These are phyloP conservation scores for Botryotinia narcissicola DNA, from an alignment of 2,329 filamentous ascomycete species.

Conservation along the genomic window DNA sequence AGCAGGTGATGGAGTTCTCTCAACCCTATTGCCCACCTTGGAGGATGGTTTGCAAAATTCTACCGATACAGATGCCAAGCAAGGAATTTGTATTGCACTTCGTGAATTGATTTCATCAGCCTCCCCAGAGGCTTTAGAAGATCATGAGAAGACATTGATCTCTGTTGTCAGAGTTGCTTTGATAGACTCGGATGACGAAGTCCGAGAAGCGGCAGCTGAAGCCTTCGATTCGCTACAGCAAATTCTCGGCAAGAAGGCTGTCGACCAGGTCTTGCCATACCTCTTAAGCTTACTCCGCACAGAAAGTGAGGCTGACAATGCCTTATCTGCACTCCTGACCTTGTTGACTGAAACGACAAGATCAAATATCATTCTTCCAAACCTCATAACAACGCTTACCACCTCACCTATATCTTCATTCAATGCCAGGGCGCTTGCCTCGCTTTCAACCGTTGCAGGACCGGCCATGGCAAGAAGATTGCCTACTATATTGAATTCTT, in stretches of 20 bases:
- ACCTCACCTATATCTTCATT: slow-evolving; percentile 88
- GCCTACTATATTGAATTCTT: slow-evolving; percentile 84
- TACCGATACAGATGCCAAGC: slow-evolving; percentile 87
- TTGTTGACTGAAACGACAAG: slow-evolving; percentile 89
- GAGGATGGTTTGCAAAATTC: slow-evolving; percentile 87
- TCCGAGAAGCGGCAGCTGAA: slow-evolving; percentile 92
- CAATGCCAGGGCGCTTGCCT: slow-evolving; percentile 91
- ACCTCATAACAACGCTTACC: slow-evolving; percentile 89
- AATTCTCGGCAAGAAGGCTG: slow-evolving; percentile 87
- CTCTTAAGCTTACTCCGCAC: slow-evolving; percentile 85
- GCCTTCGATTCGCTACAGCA: slow-evolving; percentile 95
- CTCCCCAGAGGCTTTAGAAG: slow-evolving; percentile 82
- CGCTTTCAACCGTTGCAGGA: slow-evolving; percentile 86
- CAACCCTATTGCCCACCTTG: slow-evolving; percentile 83
- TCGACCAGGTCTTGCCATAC: slow-evolving; percentile 92
- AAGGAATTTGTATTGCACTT: slow-evolving; percentile 95
- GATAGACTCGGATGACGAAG: slow-evolving; percentile 84
- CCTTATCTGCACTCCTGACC: slow-evolving; percentile 86
- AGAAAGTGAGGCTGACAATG: slow-evolving; percentile 85
- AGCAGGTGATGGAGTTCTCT: slow-evolving; percentile 88
- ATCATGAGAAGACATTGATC: slow-evolving; percentile 92
- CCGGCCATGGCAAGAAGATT: slow-evolving; percentile 86
- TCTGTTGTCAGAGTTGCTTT: slow-evolving; percentile 90
- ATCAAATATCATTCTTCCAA: slow-evolving; percentile 94
- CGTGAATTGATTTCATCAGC: slow-evolving; percentile 91